Evolutionary conservation across 179 eudicot genomes (phyloP), one percentile per base, ranked within the genome.

Genomic region (Beta lomatogona): DNA sequence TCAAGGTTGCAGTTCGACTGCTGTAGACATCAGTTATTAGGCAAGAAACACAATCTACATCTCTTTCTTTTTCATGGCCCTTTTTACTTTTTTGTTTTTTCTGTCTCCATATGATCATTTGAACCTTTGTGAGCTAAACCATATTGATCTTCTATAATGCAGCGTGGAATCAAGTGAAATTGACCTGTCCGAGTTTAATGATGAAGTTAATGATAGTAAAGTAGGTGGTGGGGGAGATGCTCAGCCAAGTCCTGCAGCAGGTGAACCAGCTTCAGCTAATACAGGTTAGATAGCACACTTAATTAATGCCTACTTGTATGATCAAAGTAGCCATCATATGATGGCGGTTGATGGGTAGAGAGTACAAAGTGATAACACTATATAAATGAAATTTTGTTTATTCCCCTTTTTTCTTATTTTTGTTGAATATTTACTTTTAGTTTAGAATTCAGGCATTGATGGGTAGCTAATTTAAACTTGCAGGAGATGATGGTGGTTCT

Each of bases 111-210:
- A 22, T 60, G 71, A 36, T 19, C 36, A 41, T 48, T 41, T 59
- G 36, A 21, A 16, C 21, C 41, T 25, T 14, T n/a, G 22, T 9
- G 19, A 52, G 15, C n/a, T n/a, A n/a, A n/a, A n/a, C n/a, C n/a
- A 48, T 68, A 70, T 36, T 71, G 64, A 16, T 66, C 55, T 21
- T 73, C 21, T 77, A 53, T 55, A 4, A 46, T 92, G 87, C 94
- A 95, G 99, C 83, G 99, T 95, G 83, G 99, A 95, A 81, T 92
- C 99, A 25, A 90, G 90, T 57, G 97, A 92, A 83, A 92, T 95
- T 82, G 99, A 95, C 85, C n/a, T n/a, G n/a, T n/a, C n/a, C n/a
- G n/a, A n/a, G n/a, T n/a, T n/a, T n/a, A n/a, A n/a, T n/a, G n/a
- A 90, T n/a, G 92, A 91, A 79, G 77, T 81, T 83, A 88, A 57